phyloP scores from a whole-genome alignment of 2,329 filamentous ascomycete genomes.

The Aureobasidium sp. region DNA sequence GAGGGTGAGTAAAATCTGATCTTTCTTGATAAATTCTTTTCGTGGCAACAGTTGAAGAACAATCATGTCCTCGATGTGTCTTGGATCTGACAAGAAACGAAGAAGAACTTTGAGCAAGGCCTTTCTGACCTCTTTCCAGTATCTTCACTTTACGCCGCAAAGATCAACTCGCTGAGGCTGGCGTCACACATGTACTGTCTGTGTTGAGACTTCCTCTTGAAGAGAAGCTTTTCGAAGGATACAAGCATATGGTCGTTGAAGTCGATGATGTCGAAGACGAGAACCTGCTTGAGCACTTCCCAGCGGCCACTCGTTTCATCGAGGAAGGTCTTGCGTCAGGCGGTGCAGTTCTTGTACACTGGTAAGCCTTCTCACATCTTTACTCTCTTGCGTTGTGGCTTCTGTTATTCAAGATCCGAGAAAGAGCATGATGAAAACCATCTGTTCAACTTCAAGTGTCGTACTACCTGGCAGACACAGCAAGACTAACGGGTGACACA shows the following conservation, averaged over 20 bases:
- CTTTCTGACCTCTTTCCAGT: conserved; percentile 36
- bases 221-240: conserved; percentile 50
- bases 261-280: conserved; percentile 88
- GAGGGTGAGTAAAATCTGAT: conserved; percentile 51
- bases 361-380: conserved; percentile 35
- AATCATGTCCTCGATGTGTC: background rate
- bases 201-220: conserved; percentile 57
- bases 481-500: conserved; percentile 19
- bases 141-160: conserved; percentile 70
- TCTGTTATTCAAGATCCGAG: background rate
- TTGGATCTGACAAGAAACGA: background rate
- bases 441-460: background rate
- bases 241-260: conserved; percentile 68
- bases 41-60: background rate
- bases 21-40: conserved; percentile 14
- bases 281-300: conserved; percentile 74
- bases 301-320: conserved; percentile 73
- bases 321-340: conserved; percentile 58
- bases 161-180: conserved; percentile 58
- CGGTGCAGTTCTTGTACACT: conserved; percentile 60
- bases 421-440: background rate
- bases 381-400: conserved; percentile 19
- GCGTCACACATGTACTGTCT: conserved; percentile 87
- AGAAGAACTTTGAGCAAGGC: no score
- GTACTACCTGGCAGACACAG: background rate